These are phyloP conservation scores for Aquilaria agallochum DNA, from an alignment of 441 rosid species.

Conservation along the genomic window DNA sequence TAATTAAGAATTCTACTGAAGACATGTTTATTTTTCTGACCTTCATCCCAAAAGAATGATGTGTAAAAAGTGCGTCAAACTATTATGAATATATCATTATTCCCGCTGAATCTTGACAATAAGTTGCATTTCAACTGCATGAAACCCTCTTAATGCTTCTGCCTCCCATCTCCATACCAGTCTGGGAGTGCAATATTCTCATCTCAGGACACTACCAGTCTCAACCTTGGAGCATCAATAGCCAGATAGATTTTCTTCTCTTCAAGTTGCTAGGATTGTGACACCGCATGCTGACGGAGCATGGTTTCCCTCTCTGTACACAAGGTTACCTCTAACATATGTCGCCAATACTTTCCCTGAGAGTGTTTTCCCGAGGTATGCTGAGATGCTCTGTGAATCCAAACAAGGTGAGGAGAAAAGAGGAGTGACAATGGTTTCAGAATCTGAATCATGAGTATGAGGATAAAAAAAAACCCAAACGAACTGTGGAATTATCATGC, in stretches of 20 bases:
- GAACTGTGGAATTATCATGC: slow-evolving; percentile 14
- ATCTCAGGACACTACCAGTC: too few relatives aligned
- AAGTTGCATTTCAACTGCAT: too few relatives aligned
- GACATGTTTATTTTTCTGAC: too few relatives aligned
- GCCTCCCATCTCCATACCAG: too few relatives aligned
- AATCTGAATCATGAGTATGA: background rate
- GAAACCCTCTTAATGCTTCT: too few relatives aligned
- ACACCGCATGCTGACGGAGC: slow-evolving; percentile 77
- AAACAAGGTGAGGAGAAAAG: slow-evolving; percentile 5
- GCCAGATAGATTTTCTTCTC: background rate
- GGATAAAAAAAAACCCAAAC: background rate
- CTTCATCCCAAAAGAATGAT: too few relatives aligned
- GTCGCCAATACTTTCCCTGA: slow-evolving; percentile 83
- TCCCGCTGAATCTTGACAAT: too few relatives aligned
- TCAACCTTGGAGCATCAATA: too few relatives aligned
- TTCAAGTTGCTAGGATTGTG: slow-evolving; percentile 44
- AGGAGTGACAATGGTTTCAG: background rate
- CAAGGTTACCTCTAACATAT: slow-evolving; percentile 85
- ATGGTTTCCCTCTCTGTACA: slow-evolving; percentile 69
- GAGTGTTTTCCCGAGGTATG: slow-evolving; percentile 74
- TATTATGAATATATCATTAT: too few relatives aligned
- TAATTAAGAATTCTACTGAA: too few relatives aligned
- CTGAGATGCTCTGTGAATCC: slow-evolving; percentile 62
- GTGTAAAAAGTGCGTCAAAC: too few relatives aligned
- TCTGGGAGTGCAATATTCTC: too few relatives aligned